phyloP scores from a whole-genome alignment of 768 basidiomycete genomes.

The Glaciozyma martinii region DNA sequence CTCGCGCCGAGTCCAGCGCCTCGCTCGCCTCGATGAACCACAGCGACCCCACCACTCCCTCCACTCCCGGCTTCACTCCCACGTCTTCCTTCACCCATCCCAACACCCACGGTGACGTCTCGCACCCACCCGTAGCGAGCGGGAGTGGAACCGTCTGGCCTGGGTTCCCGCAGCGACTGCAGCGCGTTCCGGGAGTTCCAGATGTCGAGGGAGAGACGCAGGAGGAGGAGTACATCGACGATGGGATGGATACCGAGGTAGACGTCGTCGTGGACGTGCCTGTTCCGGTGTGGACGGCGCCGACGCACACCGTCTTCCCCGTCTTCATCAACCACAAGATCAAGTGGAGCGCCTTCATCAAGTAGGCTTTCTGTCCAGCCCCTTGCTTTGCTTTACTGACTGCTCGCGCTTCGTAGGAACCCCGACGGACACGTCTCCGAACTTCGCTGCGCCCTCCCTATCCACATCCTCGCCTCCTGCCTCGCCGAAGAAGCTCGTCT shows the following conservation, averaged over 20 bases:
- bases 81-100: conserved; percentile 8
- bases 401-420: conserved; percentile 51
- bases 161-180: neutral
- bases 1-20: conserved; percentile 24
- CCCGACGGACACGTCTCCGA: conserved; percentile 87
- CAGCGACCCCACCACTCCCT: conserved; percentile 10
- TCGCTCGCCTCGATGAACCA: conserved; percentile 20
- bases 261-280: conserved; percentile 54
- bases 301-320: conserved; percentile 31
- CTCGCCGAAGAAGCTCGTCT: conserved; percentile 66
- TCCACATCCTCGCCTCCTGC: conserved; percentile 67
- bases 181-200: conserved; percentile 1
- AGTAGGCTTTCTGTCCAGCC: conserved; percentile 11
- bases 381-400: neutral
- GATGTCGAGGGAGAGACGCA: conserved; percentile 13
- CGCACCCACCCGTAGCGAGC: neutral
- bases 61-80: conserved; percentile 21
- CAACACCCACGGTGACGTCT: neutral
- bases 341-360: conserved; percentile 43
- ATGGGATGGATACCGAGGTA: conserved; percentile 42
- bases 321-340: conserved; percentile 51
- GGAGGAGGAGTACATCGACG: conserved; percentile 28
- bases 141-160: neutral
- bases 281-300: conserved; percentile 49
- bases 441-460: conserved; percentile 83